phyloP scores from a whole-genome alignment of 331 rosid genomes.

The Rosa hybrid region DNA sequence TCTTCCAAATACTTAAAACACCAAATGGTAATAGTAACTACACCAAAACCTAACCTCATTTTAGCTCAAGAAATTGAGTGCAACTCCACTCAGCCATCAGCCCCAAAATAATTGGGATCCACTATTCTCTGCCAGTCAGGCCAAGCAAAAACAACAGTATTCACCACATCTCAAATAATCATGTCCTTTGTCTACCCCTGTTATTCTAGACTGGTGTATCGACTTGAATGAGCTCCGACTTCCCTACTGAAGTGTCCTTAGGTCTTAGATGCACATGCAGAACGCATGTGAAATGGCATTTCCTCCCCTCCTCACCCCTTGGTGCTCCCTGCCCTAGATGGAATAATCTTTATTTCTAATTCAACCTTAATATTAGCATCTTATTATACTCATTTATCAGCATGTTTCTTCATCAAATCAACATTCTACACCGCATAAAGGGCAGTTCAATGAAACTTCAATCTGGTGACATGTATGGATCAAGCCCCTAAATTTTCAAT shows the following conservation, averaged over 20 bases:
- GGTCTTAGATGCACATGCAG: neutral
- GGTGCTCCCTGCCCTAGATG: neutral
- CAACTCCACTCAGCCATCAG: neutral
- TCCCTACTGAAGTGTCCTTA: neutral
- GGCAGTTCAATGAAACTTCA: neutral
- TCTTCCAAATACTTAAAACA: neutral
- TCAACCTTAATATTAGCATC: neutral
- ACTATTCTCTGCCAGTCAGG: neutral
- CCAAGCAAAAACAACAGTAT: neutral
- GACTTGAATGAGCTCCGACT: neutral
- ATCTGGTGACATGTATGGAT: too few relatives aligned
- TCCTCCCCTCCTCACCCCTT: neutral
- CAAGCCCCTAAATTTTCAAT: neutral
- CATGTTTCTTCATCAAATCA: slow-evolving; percentile 1
- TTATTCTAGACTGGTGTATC: neutral
- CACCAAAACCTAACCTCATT: neutral
- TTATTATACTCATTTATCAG: neutral
- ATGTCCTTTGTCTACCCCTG: neutral
- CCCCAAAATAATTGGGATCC: neutral
- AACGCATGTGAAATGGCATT: neutral
- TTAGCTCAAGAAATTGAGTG: neutral
- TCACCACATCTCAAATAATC: neutral
- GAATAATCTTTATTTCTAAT: neutral
- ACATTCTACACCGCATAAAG: neutral
- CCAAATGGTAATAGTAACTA: neutral